Evolutionary conservation across 345 rosid species (phyloP).

Genomic region (Punica granatum): DNA sequence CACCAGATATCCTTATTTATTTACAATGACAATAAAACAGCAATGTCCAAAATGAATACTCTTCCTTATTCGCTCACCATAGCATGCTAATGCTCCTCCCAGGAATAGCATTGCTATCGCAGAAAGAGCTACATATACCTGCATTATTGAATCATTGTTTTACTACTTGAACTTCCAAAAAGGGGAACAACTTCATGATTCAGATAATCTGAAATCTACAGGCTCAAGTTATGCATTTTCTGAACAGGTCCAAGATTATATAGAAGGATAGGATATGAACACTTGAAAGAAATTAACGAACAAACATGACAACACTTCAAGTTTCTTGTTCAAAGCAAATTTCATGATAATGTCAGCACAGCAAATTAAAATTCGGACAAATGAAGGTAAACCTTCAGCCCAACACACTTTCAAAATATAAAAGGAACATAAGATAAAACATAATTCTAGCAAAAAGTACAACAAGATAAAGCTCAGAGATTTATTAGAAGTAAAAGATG

Average conservation of each 20-base stretch:
- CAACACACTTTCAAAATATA: not conserved
- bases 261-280: not conserved
- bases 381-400: too few species aligned
- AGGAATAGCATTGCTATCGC: slow-evolving; percentile 34
- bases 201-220: not conserved
- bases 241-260: not conserved
- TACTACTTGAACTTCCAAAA: not conserved
- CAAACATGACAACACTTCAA: too few species aligned
- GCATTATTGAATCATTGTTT: slow-evolving; percentile 15
- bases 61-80: slow-evolving; percentile 32
- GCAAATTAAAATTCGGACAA: not conserved
- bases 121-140: slow-evolving; percentile 43
- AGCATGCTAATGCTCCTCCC: slow-evolving; percentile 54
- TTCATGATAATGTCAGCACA: slow-evolving; percentile 2
- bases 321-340: not conserved
- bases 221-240: not conserved
- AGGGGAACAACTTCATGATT: not conserved
- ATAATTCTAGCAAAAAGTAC: too few species aligned
- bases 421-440: not conserved
- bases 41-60: not conserved
- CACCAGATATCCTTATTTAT: not conserved
- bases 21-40: not conserved
- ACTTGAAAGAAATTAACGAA: not conserved
- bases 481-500: not conserved
- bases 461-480: not conserved